Percentiles rank a stretch among this genome's conserved stretches.
Evolutionary conservation across 1,139 yeast genomes (phyloP).

Genomic region (Scheffersomyces stambukii): DNA sequence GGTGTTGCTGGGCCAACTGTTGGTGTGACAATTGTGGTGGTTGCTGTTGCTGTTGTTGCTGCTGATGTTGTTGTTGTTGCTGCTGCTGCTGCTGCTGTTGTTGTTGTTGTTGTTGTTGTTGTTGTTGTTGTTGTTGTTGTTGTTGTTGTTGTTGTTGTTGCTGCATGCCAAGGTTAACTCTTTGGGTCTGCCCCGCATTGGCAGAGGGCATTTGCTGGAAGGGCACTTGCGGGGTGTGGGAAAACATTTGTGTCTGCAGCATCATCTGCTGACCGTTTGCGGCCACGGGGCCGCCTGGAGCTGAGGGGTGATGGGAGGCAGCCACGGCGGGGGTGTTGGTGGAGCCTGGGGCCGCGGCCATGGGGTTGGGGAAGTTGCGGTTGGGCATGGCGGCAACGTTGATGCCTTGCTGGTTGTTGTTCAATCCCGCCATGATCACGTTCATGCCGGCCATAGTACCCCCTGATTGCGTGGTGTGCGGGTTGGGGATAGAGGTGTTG

Average conservation of each 20-base stretch:
- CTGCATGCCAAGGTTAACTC: too few species aligned
- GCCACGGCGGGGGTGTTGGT: too few species aligned
- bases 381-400: conserved; percentile 7
- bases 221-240: too few species aligned
- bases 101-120: conserved; percentile 7
- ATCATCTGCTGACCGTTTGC: too few species aligned
- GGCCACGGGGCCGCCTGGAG: too few species aligned
- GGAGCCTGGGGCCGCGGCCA: too few species aligned
- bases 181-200: too few species aligned
- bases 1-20: background rate
- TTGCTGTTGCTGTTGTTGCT: background rate
- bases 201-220: too few species aligned
- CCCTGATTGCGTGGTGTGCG: too few species aligned
- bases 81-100: conserved; percentile 3
- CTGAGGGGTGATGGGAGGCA: too few species aligned
- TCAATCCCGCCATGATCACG: conserved; percentile 8
- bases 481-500: too few species aligned
- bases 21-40: background rate
- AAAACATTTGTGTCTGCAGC: too few species aligned
- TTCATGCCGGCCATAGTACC: conserved; percentile 6
- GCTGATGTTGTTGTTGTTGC: conserved; percentile 1
- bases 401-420: conserved; percentile 7
- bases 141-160: conserved; percentile 7
- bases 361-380: conserved; percentile 3
- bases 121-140: conserved; percentile 5